Percentiles rank a stretch among this genome's conserved stretches.
Conservation (phyloP, 2,329 filamentous ascomycete species). For the Neocatenulostroma microsporum region DNA sequence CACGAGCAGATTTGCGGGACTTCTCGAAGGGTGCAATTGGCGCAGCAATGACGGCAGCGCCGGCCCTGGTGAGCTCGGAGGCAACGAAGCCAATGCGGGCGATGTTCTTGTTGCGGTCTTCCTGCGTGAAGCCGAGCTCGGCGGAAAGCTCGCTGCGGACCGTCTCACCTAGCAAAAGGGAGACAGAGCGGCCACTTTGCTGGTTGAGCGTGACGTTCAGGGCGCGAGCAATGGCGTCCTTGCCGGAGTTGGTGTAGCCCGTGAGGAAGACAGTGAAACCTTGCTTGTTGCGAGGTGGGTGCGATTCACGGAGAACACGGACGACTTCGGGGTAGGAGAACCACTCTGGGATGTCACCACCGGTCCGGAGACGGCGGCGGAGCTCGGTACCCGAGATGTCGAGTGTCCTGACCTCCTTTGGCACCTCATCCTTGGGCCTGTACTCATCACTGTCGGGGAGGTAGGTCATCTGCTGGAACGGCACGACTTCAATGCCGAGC, state of each 20-base stretch:
- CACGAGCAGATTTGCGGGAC: constrained; percentile 67
- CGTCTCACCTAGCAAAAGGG: constrained; percentile 89
- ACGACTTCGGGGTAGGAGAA: constrained; percentile 99
- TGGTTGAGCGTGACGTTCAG: constrained; percentile 97
- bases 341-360: constrained; percentile 95
- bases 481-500: constrained; percentile 96
- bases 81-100: constrained; percentile 94
- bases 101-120: constrained; percentile 92
- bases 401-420: constrained; percentile 68
- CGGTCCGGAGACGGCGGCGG: constrained; percentile 79
- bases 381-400: constrained; percentile 62
- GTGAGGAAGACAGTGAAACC: constrained; percentile 98
- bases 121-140: constrained; percentile 87
- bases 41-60: constrained; percentile 89
- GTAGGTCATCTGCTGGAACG: constrained; percentile 99
- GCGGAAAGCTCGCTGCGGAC: constrained; percentile 88
- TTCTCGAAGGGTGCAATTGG: constrained; percentile 90
- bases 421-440: constrained; percentile 82
- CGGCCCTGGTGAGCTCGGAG: constrained; percentile 84
- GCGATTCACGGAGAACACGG: constrained; percentile 88
- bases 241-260: constrained; percentile 92
- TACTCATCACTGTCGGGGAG: constrained; percentile 97
- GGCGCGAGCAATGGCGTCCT: constrained; percentile 91
- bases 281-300: constrained; percentile 82
- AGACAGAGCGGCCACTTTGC: constrained; percentile 90